phyloP scores from a whole-genome alignment of 176 grass and related monocot genomes.

The Carex littledalei region DNA sequence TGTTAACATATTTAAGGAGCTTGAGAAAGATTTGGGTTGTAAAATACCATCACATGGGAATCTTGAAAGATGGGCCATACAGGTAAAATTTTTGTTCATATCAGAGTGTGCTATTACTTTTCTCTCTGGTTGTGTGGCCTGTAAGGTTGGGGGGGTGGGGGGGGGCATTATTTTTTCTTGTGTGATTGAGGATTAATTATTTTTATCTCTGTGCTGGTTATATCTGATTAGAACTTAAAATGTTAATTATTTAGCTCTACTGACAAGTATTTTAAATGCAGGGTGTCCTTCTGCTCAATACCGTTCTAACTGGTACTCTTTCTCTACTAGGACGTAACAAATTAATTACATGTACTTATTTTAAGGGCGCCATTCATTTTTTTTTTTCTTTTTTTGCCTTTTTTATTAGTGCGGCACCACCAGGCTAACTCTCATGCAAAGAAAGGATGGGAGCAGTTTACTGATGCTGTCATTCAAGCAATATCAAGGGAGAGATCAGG shows the following conservation, averaged over 20 bases:
- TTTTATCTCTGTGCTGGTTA: not conserved
- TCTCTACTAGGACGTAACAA: not conserved
- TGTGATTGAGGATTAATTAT: not conserved
- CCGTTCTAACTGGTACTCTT: slow-evolving; percentile 77
- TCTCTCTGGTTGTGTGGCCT: not conserved
- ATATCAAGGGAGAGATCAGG: slow-evolving; percentile 86
- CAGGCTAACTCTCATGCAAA: slow-evolving; percentile 94
- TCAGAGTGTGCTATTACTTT: not conserved
- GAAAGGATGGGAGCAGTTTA: slow-evolving; percentile 97
- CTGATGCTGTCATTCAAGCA: slow-evolving; percentile 83
- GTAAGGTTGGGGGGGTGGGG: not conserved
- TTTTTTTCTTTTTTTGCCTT: not conserved
- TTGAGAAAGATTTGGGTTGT: slow-evolving; percentile 69
- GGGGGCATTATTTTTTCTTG: not conserved
- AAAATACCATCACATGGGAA: slow-evolving; percentile 82
- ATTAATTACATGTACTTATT: not conserved
- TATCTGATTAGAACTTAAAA: not conserved
- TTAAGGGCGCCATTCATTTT: not conserved
- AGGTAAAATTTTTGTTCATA: slow-evolving; percentile 39
- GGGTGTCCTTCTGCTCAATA: slow-evolving; percentile 96
- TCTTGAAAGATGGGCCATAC: slow-evolving; percentile 96
- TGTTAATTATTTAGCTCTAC: not conserved
- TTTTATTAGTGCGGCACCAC: slow-evolving; percentile 60
- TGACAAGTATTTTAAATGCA: slow-evolving; percentile 37
- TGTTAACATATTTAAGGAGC: slow-evolving; percentile 86